Conservation (phyloP, 2,329 filamentous ascomycete genomes). For the Ascochyta fabae region DNA sequence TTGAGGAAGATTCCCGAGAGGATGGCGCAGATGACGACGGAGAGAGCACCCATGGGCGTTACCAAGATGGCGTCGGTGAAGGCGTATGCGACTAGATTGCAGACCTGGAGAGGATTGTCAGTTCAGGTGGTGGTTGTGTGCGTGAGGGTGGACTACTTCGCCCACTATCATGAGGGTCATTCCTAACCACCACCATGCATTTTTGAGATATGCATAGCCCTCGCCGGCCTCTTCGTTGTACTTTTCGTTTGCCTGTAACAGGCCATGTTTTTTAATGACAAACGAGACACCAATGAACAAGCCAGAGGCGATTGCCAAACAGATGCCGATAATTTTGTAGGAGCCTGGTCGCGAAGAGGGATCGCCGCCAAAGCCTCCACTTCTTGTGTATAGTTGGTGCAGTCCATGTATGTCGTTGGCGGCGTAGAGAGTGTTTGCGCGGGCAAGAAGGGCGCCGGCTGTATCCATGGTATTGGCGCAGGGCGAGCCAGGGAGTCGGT, state of each 20-base stretch:
- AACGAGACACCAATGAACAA: slow-evolving; percentile 94
- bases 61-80: slow-evolving; percentile 97
- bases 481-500: slow-evolving; percentile 16
- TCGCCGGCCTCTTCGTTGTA: slow-evolving; percentile 96
- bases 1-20: slow-evolving; percentile 95
- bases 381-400: slow-evolving; percentile 55
- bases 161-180: slow-evolving; percentile 98
- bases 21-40: slow-evolving; percentile 90
- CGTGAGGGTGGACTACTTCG: slow-evolving; percentile 57
- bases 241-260: slow-evolving; percentile 92
- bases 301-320: slow-evolving; percentile 84
- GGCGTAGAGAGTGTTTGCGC: slow-evolving; percentile 7
- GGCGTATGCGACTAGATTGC: slow-evolving; percentile 96
- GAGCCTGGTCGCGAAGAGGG: slow-evolving; percentile 56
- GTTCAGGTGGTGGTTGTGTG: background rate
- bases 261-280: slow-evolving; percentile 90
- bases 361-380: slow-evolving; percentile 44
- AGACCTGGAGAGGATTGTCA: slow-evolving; percentile 57
- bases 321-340: slow-evolving; percentile 88
- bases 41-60: slow-evolving; percentile 87
- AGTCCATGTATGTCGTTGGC: slow-evolving; percentile 4
- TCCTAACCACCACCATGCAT: slow-evolving; percentile 90
- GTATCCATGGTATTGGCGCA: slow-evolving; percentile 52
- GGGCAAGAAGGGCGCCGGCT: slow-evolving; percentile 37
- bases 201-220: slow-evolving; percentile 96